Base-by-base conservation (phyloP, 352 stramenopile genomes). In the Thraustochytrium sp. region DNA sequence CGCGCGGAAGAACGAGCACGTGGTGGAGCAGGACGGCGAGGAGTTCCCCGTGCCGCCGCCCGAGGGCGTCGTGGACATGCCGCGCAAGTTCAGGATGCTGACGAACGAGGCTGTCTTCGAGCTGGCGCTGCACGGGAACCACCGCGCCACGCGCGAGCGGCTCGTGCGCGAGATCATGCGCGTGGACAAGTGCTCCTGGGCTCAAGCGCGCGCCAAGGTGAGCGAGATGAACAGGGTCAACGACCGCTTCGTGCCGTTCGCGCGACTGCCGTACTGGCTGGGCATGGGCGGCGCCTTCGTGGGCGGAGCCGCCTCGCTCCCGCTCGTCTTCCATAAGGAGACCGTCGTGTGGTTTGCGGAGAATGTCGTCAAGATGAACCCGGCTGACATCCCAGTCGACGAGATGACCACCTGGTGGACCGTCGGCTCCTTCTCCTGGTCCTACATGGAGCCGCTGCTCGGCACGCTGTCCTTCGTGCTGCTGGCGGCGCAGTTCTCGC, bases 121-220 rank as follows among this genome's bases (percentile, higher is more conserved):
- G 26, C 75, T 84, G 21, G 29, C 75, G 0, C 65, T 84, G n/a
- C 34, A 64, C 29, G 82, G 82, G 34, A 59, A 84, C 26, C 82
- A 84, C 49, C 72, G 82, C 26, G 82, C 82, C 0, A 84, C 49
- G 11, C 62, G 76, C 8, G 82, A 85, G 51, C 68, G 82, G 21
- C 54, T 85, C 26, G 56, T 85, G 26, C 68, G 82, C 16, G 74
- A 85, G 34, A 84, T 85, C 54, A 85, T 85, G 82, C 68, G 68
- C 3, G 82, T 85, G 4, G 82, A 85, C 48, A 21, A 76, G 8
- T 49, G 31, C 56, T n/a, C 36, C n/a, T 85, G 76, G 68, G 40
- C 29, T 37, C 34, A 48, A n/a, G 82, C 82, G 5, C 61, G 65
- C 23, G 44, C 3, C 3, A 84, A 84, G 36, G 54, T 85, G 13